Percentiles rank a stretch among this genome's conserved stretches.
Evolutionary conservation across 2,329 filamentous ascomycete species (phyloP).

Genomic region (Colletotrichum euphorbiae): DNA sequence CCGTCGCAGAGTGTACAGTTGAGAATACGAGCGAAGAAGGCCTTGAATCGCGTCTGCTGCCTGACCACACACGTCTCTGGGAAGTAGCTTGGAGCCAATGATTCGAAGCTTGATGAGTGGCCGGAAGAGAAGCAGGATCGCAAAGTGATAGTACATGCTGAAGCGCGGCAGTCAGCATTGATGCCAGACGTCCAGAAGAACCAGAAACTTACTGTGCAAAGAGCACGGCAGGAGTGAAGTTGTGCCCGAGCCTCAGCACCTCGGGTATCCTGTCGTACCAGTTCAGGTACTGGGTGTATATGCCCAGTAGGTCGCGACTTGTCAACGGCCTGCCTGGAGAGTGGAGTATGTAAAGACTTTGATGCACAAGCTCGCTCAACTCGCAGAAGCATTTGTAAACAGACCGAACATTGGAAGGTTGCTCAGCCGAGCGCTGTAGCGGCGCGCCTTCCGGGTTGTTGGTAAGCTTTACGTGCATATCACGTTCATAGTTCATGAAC

Average conservation of each 20-base stretch:
- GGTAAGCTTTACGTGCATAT: slow-evolving; percentile 13
- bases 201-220: slow-evolving; percentile 74
- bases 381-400: slow-evolving; percentile 77
- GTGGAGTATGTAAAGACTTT: slow-evolving; percentile 78
- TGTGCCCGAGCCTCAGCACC: slow-evolving; percentile 72
- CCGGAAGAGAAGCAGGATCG: slow-evolving; percentile 78
- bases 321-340: slow-evolving; percentile 75
- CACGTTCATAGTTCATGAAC: slow-evolving; percentile 40
- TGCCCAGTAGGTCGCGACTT: slow-evolving; percentile 70
- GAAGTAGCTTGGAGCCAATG: slow-evolving; percentile 71
- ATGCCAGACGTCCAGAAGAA: background rate
- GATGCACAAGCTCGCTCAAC: slow-evolving; percentile 79
- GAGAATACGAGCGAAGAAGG: slow-evolving; percentile 66
- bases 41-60: slow-evolving; percentile 70
- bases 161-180: background rate
- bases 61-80: slow-evolving; percentile 74
- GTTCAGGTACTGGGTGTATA: slow-evolving; percentile 75
- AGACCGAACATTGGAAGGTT: slow-evolving; percentile 75
- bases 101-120: slow-evolving; percentile 75
- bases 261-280: slow-evolving; percentile 79
- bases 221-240: slow-evolving; percentile 78
- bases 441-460: slow-evolving; percentile 56
- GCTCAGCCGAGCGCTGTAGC: slow-evolving; percentile 66
- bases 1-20: slow-evolving; percentile 67
- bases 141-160: slow-evolving; percentile 78